Evolutionary conservation across 1,284 basidiomycete species (phyloP), one percentile per base, ranked within the genome.

Genomic region (Cutaneotrichosporon mucoides): DNA sequence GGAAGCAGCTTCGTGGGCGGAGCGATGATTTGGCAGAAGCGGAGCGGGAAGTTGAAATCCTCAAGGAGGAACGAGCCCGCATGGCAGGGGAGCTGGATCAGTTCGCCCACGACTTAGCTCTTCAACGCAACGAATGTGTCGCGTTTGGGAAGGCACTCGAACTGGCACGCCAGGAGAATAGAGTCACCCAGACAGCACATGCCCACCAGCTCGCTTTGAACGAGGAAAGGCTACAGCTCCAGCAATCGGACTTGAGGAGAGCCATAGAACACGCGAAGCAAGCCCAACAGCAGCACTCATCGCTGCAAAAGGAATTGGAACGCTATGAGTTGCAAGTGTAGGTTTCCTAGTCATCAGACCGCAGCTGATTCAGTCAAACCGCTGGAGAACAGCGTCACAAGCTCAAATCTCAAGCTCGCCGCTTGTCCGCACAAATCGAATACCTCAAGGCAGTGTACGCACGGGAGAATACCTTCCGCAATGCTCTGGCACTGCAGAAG

Each of bases 391-490:
- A 73, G 56, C 67, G 69, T 55, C 41, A 65, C 16, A 56, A 60
- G 47, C 72, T 70, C 68, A 71, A 76, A 63, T 52, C 60, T 34
- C 71, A 75, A 62, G 62, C 64, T 2, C 60, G 66, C 37, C 68
- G 71, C 15, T 63, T 77, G 5, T 70, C 73, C 0, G 63, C 65
- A 34, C 73, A 96, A 73, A 93, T 97, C 64, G 84, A 84, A 51
- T 97, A 97, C 77, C 83, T 98, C 64, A 95, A 98, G 75, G 88
- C 89, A 50, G 92, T 92, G 72, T 94, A 88, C 76, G 88, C 85
- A 1, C 83, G 95, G 38, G 95, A 99, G 78, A 85, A 86, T 24
- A 82, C 84, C 1, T 84, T 95, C 78, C 84, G 94, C n/a, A 82
- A 82, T 57, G 87, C 88, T 66, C 80, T 98, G 48, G 81, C 83